phyloP scores from a whole-genome alignment of 73 alveolate species.

The Paramecium octaurelia region DNA sequence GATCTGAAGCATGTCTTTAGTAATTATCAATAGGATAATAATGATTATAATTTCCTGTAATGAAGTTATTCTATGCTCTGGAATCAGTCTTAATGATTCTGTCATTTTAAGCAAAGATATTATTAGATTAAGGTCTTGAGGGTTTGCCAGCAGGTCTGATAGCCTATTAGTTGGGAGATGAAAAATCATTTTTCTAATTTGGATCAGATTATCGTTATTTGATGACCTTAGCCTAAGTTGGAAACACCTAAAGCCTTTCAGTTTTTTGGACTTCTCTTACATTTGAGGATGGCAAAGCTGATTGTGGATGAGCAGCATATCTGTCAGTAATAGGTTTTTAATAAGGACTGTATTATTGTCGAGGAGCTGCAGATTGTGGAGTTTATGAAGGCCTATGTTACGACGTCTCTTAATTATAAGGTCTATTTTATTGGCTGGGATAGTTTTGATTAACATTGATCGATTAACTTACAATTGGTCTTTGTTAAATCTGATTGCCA shows the following conservation, averaged over 20 bases:
- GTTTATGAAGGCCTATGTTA: background rate
- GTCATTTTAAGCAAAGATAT: background rate
- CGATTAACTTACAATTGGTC: background rate
- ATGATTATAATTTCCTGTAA: constrained; percentile 29
- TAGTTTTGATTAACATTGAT: background rate
- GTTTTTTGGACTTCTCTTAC: background rate
- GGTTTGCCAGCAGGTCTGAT: constrained; percentile 49
- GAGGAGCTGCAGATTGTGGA: constrained; percentile 34
- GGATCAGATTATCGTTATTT: background rate
- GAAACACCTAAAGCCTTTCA: constrained; percentile 12
- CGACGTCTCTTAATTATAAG: background rate
- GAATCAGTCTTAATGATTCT: background rate
- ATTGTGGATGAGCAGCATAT: background rate
- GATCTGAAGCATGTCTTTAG: constrained; percentile 20
- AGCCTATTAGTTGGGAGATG: background rate
- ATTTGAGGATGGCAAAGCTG: background rate
- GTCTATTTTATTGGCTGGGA: background rate
- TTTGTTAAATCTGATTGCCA: background rate
- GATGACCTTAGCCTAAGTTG: constrained; percentile 13
- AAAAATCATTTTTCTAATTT: background rate
- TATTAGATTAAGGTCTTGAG: constrained; percentile 24
- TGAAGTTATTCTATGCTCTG: background rate
- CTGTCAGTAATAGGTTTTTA: background rate
- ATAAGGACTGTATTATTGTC: background rate
- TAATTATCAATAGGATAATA: constrained; percentile 38